A percentile compares a stretch with the other conserved stretches of the same genome.
Conservation (phyloP, 1,139 yeast genomes). For the Candida albicans region DNA sequence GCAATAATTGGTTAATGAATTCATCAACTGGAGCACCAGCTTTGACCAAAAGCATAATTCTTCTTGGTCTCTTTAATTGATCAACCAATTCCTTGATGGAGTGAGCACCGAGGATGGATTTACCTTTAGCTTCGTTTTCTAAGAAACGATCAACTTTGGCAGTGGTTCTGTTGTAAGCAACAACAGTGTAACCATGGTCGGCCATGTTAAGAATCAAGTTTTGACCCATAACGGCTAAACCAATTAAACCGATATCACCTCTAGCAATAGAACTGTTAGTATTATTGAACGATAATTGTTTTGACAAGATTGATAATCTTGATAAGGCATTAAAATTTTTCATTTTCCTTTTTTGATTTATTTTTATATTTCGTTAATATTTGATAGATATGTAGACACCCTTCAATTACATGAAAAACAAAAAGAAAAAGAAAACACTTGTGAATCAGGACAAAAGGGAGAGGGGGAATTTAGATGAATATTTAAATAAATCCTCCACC, state of each 20-base stretch:
- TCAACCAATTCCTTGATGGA: conserved; percentile 85
- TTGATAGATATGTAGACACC: too few species aligned
- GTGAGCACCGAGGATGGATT: conserved; percentile 91
- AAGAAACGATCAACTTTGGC: conserved; percentile 92
- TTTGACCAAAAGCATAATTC: conserved; percentile 90
- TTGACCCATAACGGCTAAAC: conserved; percentile 99
- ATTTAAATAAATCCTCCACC: too few species aligned
- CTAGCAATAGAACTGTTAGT: conserved; percentile 40
- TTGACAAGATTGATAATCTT: conserved; percentile 12
- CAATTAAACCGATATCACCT: conserved; percentile 98
- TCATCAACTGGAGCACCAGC: conserved; percentile 96
- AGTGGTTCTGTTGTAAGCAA: conserved; percentile 97
- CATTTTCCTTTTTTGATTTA: background rate
- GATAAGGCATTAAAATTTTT: conserved; percentile 8
- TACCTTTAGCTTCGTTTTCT: conserved; percentile 95
- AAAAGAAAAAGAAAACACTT: background rate
- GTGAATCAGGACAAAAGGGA: too few species aligned
- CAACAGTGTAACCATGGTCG: conserved; percentile 96
- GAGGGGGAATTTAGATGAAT: too few species aligned
- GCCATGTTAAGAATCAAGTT: conserved; percentile 97
- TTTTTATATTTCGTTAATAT: too few species aligned
- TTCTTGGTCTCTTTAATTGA: conserved; percentile 95
- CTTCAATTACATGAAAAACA: background rate
- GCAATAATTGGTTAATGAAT: conserved; percentile 84
- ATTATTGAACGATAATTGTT: conserved; percentile 9